Base-by-base conservation (phyloP, 73 alveolate genomes). In the Tetrahymena borealis region DNA sequence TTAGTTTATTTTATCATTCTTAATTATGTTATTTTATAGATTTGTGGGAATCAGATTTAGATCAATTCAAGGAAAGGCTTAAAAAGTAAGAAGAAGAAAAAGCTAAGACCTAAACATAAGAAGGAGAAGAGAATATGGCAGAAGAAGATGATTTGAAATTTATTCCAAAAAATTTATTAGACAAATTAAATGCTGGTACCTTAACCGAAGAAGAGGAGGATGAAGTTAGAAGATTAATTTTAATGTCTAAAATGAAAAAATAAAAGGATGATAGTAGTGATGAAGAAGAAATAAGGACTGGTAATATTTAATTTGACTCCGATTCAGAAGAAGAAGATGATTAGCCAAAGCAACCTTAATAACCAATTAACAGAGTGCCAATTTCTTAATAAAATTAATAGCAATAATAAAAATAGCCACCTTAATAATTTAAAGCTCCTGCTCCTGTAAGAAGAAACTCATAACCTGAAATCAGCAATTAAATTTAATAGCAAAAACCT, bases 281-380 rank as follows among this genome's bases (percentile, higher is more conserved):
- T n/a, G 85, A 60, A 60, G 85, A 60, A 60, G 85, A 60, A n/a
- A 6, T 60, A 7, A 60, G 85, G 28, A 60, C 85, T 60, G 85
- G 85, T n/a, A 60, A 60, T n/a, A 10, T 60, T 9, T 60, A 60
- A 18, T 60, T 60, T n/a, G 85, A 60, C 32, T 60, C 85, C 3
- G 85, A 60, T n/a, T 35, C 85, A 60, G 85, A 60, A 60, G 85
- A 60, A 60, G 85, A 60, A 60, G 85, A 60, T 60, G 85, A 60
- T 24, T 18, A 60, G 28, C 28, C 85, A 24, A 60, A 60, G 28
- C n/a, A 60, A 60, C n/a, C 33, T 6, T 60, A 60, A n/a, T 60
- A 18, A 60, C n/a, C 5, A 7, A 16, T 24, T 24, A 16, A 10
- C 9, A 60, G 28, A 6, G 13, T 60, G n/a, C 85, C 85, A 5